Evolutionary conservation across 2,329 filamentous ascomycete genomes (phyloP).

Genomic region (Leptographium lundbergii): DNA sequence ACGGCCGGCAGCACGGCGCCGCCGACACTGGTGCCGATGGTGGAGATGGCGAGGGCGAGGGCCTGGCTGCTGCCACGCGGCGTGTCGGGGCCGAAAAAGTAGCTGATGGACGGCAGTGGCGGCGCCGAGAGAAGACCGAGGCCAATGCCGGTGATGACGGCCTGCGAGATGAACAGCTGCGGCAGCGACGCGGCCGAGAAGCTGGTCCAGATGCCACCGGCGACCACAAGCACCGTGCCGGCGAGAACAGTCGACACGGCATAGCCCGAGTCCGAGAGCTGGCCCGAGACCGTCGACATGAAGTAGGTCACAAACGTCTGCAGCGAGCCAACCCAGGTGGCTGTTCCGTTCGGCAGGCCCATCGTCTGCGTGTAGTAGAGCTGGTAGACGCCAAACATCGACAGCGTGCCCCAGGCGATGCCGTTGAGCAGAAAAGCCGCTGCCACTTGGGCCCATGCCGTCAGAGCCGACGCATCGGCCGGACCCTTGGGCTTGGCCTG

Average conservation of each 20-base stretch:
- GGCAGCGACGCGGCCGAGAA: background rate
- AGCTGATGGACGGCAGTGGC: slow-evolving; percentile 37
- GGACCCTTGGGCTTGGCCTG: background rate
- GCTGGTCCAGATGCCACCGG: slow-evolving; percentile 33
- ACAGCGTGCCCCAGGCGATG: slow-evolving; percentile 36
- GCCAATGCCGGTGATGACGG: slow-evolving; percentile 41
- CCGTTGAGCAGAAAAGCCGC: slow-evolving; percentile 34
- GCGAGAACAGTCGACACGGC: slow-evolving; percentile 25
- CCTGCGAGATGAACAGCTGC: slow-evolving; percentile 37
- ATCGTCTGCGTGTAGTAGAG: slow-evolving; percentile 28
- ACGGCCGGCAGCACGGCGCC: slow-evolving; percentile 51
- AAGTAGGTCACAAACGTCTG: slow-evolving; percentile 38
- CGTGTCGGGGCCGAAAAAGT: slow-evolving; percentile 35
- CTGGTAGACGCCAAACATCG: slow-evolving; percentile 36
- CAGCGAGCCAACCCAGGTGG: slow-evolving; percentile 38
- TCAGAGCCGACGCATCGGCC: background rate
- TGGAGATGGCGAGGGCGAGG: slow-evolving; percentile 45
- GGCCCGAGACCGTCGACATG: slow-evolving; percentile 33
- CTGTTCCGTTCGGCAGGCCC: slow-evolving; percentile 20
- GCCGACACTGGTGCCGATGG: slow-evolving; percentile 48
- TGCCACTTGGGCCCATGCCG: slow-evolving; percentile 38
- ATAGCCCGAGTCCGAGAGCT: slow-evolving; percentile 38
- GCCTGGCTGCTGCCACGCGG: slow-evolving; percentile 29
- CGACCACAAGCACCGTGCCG: slow-evolving; percentile 28
- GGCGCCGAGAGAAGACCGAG: slow-evolving; percentile 42